Evolutionary conservation across 2,329 filamentous ascomycete species (phyloP), one percentile per base, ranked within the genome.

Genomic region (Tolypocladium nubicola): DNA sequence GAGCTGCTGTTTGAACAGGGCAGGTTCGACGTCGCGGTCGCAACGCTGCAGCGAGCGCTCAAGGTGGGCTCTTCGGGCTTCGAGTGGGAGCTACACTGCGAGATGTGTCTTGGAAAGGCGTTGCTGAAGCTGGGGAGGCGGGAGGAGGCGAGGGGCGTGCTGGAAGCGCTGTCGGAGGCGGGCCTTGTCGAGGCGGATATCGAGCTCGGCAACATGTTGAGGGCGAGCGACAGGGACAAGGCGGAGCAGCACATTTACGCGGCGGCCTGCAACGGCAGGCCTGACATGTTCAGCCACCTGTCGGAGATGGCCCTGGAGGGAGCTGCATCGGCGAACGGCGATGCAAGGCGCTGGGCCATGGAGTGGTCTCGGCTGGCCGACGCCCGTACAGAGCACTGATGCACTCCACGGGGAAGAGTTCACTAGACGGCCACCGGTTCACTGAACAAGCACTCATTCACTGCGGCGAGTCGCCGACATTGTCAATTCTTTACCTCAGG

Each of bases 311-410:
- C 64, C 43, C 57, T 71, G 52, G 64, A 66, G 45, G 62, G 55
- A 19, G 63, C 62, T 50, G 54, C 58, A 4, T 56, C 60, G 11
- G 56, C 64, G 30, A 56, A 57, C 6, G 56, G 59, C 40, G 54
- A 57, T 23, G 58, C 41, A 53, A 52, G 53, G 23, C 62, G 61
- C 7, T 73, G 69, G 71, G 70, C 68, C 13, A 60, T 65, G 62
- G 70, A 73, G 60, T 72, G 70, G 66, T 63, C 67, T n/a, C 65
- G 64, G 21, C 56, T 73, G 43, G 69, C 66, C 3, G 64, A 71
- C 53, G 43, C 53, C 4, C 61, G 57, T 13, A 62, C 53, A 14
- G 60, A 60, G 52, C 62, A 64, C 47, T 72, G 54, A 65, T 54
- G 60, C 19, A 16, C 33, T 14, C 1, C 26, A 4, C 26, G 39